Base-by-base conservation (phyloP, 139 green algal genomes). In the Chlamydomonas eustigma region DNA sequence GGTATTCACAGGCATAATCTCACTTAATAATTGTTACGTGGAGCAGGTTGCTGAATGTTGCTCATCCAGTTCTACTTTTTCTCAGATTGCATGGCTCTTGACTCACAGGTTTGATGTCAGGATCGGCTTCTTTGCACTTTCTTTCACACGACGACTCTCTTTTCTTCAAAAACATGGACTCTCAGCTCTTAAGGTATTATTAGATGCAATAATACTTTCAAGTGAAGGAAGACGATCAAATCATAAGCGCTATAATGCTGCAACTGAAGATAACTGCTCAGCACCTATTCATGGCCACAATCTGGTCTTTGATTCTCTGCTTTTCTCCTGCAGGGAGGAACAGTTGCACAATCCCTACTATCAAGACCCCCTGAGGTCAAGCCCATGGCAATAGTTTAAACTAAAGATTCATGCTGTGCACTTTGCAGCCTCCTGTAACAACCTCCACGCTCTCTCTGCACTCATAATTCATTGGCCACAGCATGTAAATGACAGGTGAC, bases 161-260 rank as follows among this genome's bases (percentile, higher is more conserved):
- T 22, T 68, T 68, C 52, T 31, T 35, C 52, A 73, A 73, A 34
- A 73, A 73, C 65, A 37, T 73, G 34, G 65, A 73, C 34, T n/a
- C 12, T 4, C 65, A 51, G 65, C 65, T 73, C 6, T 51, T 44
- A 32, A 73, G 12, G 65, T 39, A 18, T 58, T 58, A 18, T 58
- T n/a, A n/a, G n/a, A n/a, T n/a, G n/a, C n/a, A n/a, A n/a, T n/a
- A n/a, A n/a, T n/a, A n/a, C n/a, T n/a, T n/a, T n/a, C n/a, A n/a
- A n/a, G n/a, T n/a, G n/a, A n/a, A n/a, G n/a, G n/a, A n/a, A n/a
- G n/a, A n/a, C n/a, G n/a, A n/a, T n/a, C n/a, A n/a, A n/a, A n/a
- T n/a, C n/a, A n/a, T n/a, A n/a, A n/a, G n/a, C n/a, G n/a, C n/a
- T n/a, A n/a, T n/a, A n/a, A n/a, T n/a, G n/a, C n/a, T n/a, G n/a